phyloP scores from a whole-genome alignment of 306 rosid species.

The Pueraria montana region DNA sequence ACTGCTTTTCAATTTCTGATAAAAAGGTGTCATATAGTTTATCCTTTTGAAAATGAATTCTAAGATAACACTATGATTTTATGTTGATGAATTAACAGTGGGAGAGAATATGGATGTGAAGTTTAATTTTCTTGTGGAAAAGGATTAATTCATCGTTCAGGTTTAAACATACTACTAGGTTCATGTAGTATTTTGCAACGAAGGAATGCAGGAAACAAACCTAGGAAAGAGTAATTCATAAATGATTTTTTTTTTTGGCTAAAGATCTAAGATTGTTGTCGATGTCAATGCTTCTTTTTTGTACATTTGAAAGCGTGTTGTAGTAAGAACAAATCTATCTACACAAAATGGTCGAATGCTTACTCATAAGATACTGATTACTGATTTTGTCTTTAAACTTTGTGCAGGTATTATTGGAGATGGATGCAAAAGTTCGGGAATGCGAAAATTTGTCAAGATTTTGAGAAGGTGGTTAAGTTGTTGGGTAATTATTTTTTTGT shows the following conservation, averaged over 20 bases:
- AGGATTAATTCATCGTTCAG: constrained; percentile 11
- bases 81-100: neutral
- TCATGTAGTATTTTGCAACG: too few species aligned
- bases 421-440: constrained; percentile 59
- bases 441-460: constrained; percentile 51
- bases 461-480: too few species aligned
- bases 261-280: too few species aligned
- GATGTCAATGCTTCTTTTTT: neutral
- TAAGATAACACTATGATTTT: neutral
- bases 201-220: constrained; percentile 6
- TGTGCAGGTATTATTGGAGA: constrained; percentile 69
- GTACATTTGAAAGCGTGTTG: constrained; percentile 1
- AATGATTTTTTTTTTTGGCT: neutral
- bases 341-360: constrained; percentile 18
- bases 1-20: too few species aligned
- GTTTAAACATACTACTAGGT: too few species aligned
- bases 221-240: neutral
- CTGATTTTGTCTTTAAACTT: constrained; percentile 43
- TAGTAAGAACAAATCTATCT: constrained; percentile 16
- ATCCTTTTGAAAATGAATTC: neutral
- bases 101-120: neutral
- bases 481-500: too few species aligned
- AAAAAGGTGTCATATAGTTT: too few species aligned
- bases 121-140: neutral
- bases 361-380: neutral